Conservation (phyloP, 495 filamentous ascomycete genomes). For the Cercophora samala region DNA sequence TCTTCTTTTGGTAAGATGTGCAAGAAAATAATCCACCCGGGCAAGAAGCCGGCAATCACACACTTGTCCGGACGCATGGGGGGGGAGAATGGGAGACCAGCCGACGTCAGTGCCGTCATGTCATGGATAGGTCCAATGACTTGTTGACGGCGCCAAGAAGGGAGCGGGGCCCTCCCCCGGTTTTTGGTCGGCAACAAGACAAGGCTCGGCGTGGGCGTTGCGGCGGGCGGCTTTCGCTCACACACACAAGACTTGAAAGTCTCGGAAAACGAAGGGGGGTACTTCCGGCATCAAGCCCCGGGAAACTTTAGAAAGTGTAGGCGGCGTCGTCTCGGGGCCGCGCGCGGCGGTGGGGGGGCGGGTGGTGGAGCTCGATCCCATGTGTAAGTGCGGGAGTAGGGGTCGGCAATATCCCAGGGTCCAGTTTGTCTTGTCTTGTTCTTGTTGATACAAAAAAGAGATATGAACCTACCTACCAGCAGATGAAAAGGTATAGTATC, state of each 20-base stretch:
- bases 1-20: constrained; percentile 11
- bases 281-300: constrained; percentile 13
- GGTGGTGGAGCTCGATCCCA: constrained; percentile 5
- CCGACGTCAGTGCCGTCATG: constrained; percentile 19
- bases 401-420: not conserved
- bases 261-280: constrained; percentile 16
- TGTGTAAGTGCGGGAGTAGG: not conserved
- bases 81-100: not conserved
- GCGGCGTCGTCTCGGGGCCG: constrained; percentile 13
- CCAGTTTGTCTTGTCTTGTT: not conserved
- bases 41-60: not conserved
- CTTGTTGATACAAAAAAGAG: too few species aligned
- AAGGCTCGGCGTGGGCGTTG: not conserved
- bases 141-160: constrained; percentile 11
- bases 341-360: too few species aligned
- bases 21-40: constrained; percentile 2
- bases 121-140: not conserved
- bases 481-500: not conserved
- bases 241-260: too few species aligned
- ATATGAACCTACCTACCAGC: not conserved
- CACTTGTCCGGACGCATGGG: not conserved
- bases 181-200: constrained; percentile 2
- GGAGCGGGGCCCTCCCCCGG: constrained; percentile 4
- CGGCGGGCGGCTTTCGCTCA: not conserved
- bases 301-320: not conserved